These are phyloP conservation scores for Leccinum pachyderme DNA, from an alignment of 1,284 basidiomycete species.

Conservation along the genomic window DNA sequence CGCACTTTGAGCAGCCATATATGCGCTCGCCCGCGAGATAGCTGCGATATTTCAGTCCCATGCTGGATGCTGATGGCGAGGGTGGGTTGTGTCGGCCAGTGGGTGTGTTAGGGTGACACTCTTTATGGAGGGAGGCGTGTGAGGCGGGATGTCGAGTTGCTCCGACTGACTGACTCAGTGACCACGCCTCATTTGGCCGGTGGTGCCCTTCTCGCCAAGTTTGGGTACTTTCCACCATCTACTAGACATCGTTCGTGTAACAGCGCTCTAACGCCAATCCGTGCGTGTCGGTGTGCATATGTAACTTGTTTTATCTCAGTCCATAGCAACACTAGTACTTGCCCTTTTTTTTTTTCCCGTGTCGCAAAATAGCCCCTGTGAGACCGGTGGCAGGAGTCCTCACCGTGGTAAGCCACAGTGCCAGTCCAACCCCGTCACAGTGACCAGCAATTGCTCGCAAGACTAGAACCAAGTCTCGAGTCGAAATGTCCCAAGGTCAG, in stretches of 20 bases:
- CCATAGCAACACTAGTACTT: neutral
- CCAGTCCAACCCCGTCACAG: neutral
- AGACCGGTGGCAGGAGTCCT: conserved; percentile 22
- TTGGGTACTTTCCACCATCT: conserved; percentile 4
- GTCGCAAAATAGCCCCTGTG: neutral
- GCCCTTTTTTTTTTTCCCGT: neutral
- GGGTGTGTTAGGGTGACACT: conserved; percentile 2
- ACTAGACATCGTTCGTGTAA: conserved; percentile 4
- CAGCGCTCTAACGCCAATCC: conserved; percentile 32
- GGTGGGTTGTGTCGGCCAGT: neutral
- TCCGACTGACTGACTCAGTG: conserved; percentile 17
- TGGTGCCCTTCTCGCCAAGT: conserved; percentile 29
- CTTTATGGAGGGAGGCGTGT: conserved; percentile 34
- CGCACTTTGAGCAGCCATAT: conserved; percentile 89
- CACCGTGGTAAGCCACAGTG: conserved; percentile 16
- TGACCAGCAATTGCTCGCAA: neutral
- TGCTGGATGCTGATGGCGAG: conserved; percentile 31
- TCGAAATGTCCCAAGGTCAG: conserved; percentile 29
- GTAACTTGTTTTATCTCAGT: neutral
- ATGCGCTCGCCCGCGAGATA: conserved; percentile 88
- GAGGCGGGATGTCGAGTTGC: conserved; percentile 12
- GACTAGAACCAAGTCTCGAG: neutral
- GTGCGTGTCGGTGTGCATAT: neutral
- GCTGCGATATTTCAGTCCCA: conserved; percentile 88
- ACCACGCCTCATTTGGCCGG: conserved; percentile 24